Percentiles rank a stretch among this genome's conserved stretches.
Evolutionary conservation across 1,284 basidiomycete species (phyloP).

Genomic region (Cutaneotrichosporon sp.): DNA sequence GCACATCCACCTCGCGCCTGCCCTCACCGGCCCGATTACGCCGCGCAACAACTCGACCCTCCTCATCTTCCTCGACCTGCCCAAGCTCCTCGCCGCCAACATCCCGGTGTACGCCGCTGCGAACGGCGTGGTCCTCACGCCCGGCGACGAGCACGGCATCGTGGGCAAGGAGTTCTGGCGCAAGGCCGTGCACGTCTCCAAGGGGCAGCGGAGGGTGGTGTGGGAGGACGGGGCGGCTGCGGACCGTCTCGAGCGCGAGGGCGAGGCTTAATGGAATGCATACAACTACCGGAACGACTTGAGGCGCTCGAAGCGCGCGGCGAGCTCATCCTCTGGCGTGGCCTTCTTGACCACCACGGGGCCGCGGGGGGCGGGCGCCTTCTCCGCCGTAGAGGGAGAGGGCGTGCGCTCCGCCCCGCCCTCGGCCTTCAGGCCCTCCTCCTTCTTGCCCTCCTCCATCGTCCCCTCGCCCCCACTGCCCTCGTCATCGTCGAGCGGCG

Average conservation of each 20-base stretch:
- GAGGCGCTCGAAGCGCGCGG: slow-evolving; percentile 44
- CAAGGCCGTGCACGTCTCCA: slow-evolving; percentile 37
- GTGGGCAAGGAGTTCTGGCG: slow-evolving; percentile 42
- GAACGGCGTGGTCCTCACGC: slow-evolving; percentile 53
- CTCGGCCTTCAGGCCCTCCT: neutral
- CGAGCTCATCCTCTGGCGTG: slow-evolving; percentile 46
- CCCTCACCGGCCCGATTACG: slow-evolving; percentile 29
- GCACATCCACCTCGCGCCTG: slow-evolving; percentile 54
- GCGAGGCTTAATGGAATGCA: neutral
- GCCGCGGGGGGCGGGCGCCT: slow-evolving; percentile 1
- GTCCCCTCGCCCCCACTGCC: slow-evolving; percentile 30
- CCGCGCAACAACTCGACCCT: slow-evolving; percentile 48
- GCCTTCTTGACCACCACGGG: slow-evolving; percentile 31
- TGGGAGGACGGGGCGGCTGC: slow-evolving; percentile 44
- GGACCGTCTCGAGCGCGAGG: slow-evolving; percentile 18
- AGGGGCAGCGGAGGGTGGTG: slow-evolving; percentile 32
- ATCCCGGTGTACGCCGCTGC: slow-evolving; percentile 48
- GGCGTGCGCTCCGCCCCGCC: neutral
- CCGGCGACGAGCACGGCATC: slow-evolving; percentile 42
- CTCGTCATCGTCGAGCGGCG: slow-evolving; percentile 12
- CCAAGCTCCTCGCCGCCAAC: slow-evolving; percentile 31
- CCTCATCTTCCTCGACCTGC: slow-evolving; percentile 51
- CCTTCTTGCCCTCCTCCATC: slow-evolving; percentile 11
- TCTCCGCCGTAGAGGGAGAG: neutral
- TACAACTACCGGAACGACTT: slow-evolving; percentile 37